Percentiles rank a stretch among this genome's conserved stretches.
Conservation (phyloP, 768 basidiomycete species). For the Cantharellus anzutake region DNA sequence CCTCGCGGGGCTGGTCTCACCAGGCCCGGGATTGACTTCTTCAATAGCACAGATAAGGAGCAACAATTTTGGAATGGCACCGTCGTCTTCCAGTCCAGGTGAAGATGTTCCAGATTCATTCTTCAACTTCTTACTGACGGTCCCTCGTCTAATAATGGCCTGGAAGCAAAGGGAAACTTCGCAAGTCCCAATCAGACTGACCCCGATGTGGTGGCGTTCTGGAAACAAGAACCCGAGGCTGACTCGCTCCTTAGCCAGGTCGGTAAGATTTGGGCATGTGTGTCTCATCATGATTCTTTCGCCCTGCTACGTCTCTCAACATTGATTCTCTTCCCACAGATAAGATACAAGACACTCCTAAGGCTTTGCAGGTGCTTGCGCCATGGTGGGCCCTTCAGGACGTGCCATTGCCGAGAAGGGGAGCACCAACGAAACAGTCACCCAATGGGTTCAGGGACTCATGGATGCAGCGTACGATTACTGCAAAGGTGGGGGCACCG, state of each 20-base stretch:
- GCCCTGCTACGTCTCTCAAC: no score
- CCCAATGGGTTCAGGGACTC: neutral
- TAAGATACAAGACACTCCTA: neutral
- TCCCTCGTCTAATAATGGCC: neutral
- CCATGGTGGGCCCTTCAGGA: neutral
- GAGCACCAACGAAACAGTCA: neutral
- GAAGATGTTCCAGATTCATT: neutral
- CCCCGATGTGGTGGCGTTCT: neutral
- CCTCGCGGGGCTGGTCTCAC: conserved; percentile 1
- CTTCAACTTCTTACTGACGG: neutral
- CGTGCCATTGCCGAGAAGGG: neutral
- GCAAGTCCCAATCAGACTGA: neutral
- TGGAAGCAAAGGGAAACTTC: conserved; percentile 4
- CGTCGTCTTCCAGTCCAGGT: neutral
- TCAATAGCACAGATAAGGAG: neutral
- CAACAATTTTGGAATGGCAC: neutral
- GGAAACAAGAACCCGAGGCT: neutral
- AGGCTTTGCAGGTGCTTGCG: neutral
- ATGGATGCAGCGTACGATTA: neutral
- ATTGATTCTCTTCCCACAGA: neutral
- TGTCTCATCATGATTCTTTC: neutral
- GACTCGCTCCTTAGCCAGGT: neutral
- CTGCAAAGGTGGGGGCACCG: neutral
- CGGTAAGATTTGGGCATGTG: neutral
- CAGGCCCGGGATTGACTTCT: neutral